These are phyloP conservation scores for Sporothrix euskadiensis DNA, from an alignment of 2,329 filamentous ascomycete species.

Conservation along the genomic window DNA sequence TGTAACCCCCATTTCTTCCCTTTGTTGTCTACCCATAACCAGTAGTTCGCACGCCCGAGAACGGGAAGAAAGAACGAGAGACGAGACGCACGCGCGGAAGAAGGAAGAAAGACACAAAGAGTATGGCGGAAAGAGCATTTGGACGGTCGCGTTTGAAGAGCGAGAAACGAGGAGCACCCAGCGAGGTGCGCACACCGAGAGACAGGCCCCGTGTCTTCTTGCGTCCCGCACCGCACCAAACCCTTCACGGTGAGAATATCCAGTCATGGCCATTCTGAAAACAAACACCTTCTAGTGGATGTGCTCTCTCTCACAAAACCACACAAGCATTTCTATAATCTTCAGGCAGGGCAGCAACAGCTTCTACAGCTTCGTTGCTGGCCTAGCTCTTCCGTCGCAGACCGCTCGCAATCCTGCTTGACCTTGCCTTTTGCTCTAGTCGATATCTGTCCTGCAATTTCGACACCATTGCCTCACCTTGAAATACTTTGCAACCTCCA, in stretches of 20 bases:
- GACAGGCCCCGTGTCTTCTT: slow-evolving; percentile 1
- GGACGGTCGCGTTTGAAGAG: background rate
- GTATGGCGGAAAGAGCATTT: background rate
- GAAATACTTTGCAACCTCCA: slow-evolving; percentile 13
- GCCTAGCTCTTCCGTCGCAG: slow-evolving; percentile 10
- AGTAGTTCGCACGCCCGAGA: slow-evolving; percentile 35
- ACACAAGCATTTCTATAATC: slow-evolving; percentile 25
- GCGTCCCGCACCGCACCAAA: slow-evolving; percentile 22
- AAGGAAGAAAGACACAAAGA: slow-evolving; percentile 33
- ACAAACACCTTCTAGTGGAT: slow-evolving; percentile 53
- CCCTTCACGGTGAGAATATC: slow-evolving; percentile 69
- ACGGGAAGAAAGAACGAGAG: background rate
- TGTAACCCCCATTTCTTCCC: background rate
- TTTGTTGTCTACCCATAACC: slow-evolving; percentile 61
- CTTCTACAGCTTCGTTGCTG: background rate
- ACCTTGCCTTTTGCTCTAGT: slow-evolving; percentile 23
- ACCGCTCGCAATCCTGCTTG: slow-evolving; percentile 20
- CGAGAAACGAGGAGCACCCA: background rate
- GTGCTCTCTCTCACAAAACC: slow-evolving; percentile 61
- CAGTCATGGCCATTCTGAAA: slow-evolving; percentile 44
- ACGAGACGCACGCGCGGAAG: background rate
- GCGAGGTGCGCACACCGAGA: slow-evolving; percentile 7
- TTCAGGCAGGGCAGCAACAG: slow-evolving; percentile 14
- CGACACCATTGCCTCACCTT: slow-evolving; percentile 6
- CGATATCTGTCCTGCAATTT: slow-evolving; percentile 2